Evolutionary conservation across 2,329 filamentous ascomycete genomes (phyloP), one percentile per base, ranked within the genome.

Genomic region (Diaporthe citri): DNA sequence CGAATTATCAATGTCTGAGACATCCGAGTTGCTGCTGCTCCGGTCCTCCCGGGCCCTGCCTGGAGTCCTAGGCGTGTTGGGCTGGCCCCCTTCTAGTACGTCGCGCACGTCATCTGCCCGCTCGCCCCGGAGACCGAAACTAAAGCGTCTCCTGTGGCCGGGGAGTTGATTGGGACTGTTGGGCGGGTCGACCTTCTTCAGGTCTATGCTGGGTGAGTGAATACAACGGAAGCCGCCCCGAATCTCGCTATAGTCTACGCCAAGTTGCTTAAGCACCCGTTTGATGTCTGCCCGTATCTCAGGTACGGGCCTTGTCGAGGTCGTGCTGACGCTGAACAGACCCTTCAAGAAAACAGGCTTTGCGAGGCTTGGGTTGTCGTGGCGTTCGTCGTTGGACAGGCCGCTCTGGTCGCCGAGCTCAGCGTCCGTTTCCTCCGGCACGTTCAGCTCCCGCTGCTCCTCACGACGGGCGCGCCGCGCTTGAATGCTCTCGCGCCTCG

Each of bases 291-390:
- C 88, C 52, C 96, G 92, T 77, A 99, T 99, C 75, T 95, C 92
- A 1, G 92, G 88, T 15, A 98, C 90, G 1, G 96, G 95, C 82
- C 97, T 97, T 81, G 93, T 97, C 74, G 95, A 98, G 9, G 97
- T 99, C 0, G 97, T 99, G 5, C 95, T 97, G 72, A 98, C 97
- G 80, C 96, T 98, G 86, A 99, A 98, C 25, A 99, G 88, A 6
- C 97, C 97, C 84, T 98, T 99, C 74, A 99, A 90, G 83, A 94
- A 98, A 4, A 98, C 97, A 0, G 97, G 97, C 83, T 98, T 98
- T 71, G 96, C 93, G 76, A 96, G 90, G 78, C 97, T 95, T 7
- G 93, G 92, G 78, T 90, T 92, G 76, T 91, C 89, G 13, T 93
- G 83, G 34, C 90, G 86, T 55, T 93, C 91, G 28, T 69, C 71